Percentiles rank a stretch among this genome's conserved stretches.
Evolutionary conservation across 441 rosid genomes (phyloP).

Genomic region (Dalechampia spathulata): DNA sequence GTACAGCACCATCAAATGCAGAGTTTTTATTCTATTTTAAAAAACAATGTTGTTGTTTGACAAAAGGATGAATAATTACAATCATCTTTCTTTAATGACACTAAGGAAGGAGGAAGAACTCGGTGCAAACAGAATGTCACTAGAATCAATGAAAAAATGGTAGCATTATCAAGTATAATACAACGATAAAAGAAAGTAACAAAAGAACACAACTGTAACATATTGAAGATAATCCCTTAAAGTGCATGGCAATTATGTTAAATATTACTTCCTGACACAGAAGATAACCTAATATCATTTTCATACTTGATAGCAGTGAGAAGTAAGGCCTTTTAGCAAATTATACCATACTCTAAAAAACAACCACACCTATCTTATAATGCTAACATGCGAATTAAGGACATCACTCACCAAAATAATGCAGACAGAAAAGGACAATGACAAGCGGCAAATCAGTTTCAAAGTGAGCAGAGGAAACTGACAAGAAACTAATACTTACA

Average conservation of each 20-base stretch:
- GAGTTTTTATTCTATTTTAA: background rate
- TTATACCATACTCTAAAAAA: background rate
- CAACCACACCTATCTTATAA: background rate
- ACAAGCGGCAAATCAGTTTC: background rate
- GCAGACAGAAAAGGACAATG: background rate
- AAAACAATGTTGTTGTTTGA: background rate
- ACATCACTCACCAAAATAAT: background rate
- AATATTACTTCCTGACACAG: background rate
- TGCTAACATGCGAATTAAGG: background rate
- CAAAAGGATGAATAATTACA: background rate
- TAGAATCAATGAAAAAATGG: background rate
- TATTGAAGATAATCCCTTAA: background rate
- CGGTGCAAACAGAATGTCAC: background rate
- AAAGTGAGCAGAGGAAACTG: background rate
- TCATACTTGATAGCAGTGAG: too few species aligned
- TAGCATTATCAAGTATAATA: background rate
- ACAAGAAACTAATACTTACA: constrained; percentile 43
- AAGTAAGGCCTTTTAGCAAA: too few species aligned
- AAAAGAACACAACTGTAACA: background rate
- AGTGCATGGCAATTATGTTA: constrained; percentile 1
- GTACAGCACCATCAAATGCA: background rate
- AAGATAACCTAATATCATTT: background rate
- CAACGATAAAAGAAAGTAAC: background rate
- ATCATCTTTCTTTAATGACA: background rate
- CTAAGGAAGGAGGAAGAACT: background rate